Evolutionary conservation across 2,329 filamentous ascomycete genomes (phyloP).

Genomic region (Pezicula rhizophila): DNA sequence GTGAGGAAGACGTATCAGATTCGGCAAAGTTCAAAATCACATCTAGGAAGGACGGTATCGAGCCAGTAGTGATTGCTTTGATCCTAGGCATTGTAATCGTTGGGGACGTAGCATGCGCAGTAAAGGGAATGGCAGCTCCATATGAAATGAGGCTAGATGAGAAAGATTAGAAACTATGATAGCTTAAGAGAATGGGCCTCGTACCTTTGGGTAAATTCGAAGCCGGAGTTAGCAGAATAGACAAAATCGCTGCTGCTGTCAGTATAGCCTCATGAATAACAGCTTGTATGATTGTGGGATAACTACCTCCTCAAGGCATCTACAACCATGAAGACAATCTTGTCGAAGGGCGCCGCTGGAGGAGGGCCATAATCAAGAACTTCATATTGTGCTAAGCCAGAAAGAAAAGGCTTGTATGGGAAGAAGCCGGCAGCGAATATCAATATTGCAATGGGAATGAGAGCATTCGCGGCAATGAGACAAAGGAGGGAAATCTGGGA

Average conservation of each 20-base stretch:
- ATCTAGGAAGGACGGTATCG: conserved; percentile 96
- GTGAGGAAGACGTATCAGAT: conserved; percentile 81
- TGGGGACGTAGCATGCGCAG: conserved; percentile 89
- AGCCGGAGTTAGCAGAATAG: conserved; percentile 73
- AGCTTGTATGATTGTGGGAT: neutral
- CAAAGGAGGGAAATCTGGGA: conserved; percentile 20
- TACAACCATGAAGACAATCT: conserved; percentile 93
- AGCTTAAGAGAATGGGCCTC: conserved; percentile 8
- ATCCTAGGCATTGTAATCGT: conserved; percentile 98
- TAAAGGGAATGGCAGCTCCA: conserved; percentile 84
- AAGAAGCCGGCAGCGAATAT: conserved; percentile 91
- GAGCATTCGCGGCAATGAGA: conserved; percentile 64
- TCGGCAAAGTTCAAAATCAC: conserved; percentile 96
- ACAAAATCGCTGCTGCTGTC: conserved; percentile 74
- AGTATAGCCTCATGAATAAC: conserved; percentile 8
- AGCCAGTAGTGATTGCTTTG: conserved; percentile 95
- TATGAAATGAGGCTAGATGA: conserved; percentile 38
- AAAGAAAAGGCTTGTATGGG: conserved; percentile 90
- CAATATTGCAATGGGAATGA: conserved; percentile 69
- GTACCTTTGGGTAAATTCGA: conserved; percentile 82
- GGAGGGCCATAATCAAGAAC: conserved; percentile 46
- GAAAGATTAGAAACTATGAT: conserved; percentile 3
- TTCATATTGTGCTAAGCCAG: conserved; percentile 71
- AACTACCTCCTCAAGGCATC: conserved; percentile 81
- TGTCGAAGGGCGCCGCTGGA: conserved; percentile 72